Conservation (phyloP, 2,329 filamentous ascomycete genomes). For the Ambrosiella xylebori region DNA sequence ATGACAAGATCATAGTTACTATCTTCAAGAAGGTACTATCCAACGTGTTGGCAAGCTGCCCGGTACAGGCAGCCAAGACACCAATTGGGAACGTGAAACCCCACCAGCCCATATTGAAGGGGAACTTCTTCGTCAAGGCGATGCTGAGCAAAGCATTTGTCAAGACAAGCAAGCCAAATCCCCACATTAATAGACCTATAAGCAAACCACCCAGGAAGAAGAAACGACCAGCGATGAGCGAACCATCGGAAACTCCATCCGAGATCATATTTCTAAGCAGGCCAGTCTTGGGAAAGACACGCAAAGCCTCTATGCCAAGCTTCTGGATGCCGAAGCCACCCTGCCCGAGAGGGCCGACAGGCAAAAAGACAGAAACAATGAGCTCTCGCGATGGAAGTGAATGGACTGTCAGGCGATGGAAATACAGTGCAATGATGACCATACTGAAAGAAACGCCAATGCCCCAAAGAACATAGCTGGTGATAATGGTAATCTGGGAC, state of each 20-base stretch:
- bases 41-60: conserved; percentile 24
- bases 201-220: conserved; percentile 10
- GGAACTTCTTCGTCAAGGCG: conserved; percentile 23
- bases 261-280: conserved; percentile 17
- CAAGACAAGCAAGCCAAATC: conserved; percentile 28
- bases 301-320: conserved; percentile 30
- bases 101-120: conserved; percentile 33
- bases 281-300: conserved; percentile 23
- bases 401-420: conserved; percentile 49
- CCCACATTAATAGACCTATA: conserved; percentile 27
- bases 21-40: conserved; percentile 28
- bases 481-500: conserved; percentile 44
- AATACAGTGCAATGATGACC: conserved; percentile 49
- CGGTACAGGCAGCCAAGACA: conserved; percentile 27
- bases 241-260: conserved; percentile 27
- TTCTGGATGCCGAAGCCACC: conserved; percentile 44
- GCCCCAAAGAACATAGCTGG: conserved; percentile 52
- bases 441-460: conserved; percentile 41
- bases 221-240: conserved; percentile 40
- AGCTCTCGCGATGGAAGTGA: conserved; percentile 49
- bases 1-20: conserved; percentile 23
- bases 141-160: conserved; percentile 27
- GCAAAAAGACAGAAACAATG: conserved; percentile 50
- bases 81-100: conserved; percentile 30
- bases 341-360: conserved; percentile 49